Evolutionary conservation across 805 yeast species (phyloP).

Genomic region (Wickerhamomyces canadensis): DNA sequence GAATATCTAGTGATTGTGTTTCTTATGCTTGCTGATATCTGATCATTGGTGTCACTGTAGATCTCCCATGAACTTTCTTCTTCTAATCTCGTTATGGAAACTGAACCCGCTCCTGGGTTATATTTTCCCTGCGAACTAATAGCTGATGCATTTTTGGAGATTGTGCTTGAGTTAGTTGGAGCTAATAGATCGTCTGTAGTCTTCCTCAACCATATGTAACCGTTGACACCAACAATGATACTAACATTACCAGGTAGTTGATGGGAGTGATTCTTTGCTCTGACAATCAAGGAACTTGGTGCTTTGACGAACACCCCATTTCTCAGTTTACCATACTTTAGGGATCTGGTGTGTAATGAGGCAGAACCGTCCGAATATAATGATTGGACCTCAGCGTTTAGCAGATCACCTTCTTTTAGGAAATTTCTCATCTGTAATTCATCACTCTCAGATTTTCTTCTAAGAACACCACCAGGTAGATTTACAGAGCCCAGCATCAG

Average conservation of each 20-base stretch:
- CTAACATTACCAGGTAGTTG: conserved; percentile 92
- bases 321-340: conserved; percentile 91
- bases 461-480: conserved; percentile 92
- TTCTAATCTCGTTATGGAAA: conserved; percentile 78
- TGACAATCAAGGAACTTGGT: conserved; percentile 75
- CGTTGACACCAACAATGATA: conserved; percentile 88
- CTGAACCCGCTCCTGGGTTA: conserved; percentile 52
- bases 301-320: conserved; percentile 81
- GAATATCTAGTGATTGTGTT: conserved; percentile 79
- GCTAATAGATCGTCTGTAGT: conserved; percentile 36
- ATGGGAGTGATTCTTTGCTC: conserved; percentile 84
- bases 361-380: conserved; percentile 88
- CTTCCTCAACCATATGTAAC: conserved; percentile 87
- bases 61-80: conserved; percentile 95
- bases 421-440: conserved; percentile 94
- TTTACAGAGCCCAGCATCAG: conserved; percentile 93
- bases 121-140: conserved; percentile 29
- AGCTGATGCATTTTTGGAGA: conserved; percentile 30
- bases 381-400: conserved; percentile 94
- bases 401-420: conserved; percentile 90
- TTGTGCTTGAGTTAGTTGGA: conserved; percentile 22
- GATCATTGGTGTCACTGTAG: conserved; percentile 83
- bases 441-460: conserved; percentile 92
- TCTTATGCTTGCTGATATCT: conserved; percentile 53
- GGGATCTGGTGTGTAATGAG: conserved; percentile 88